Conservation (phyloP, 495 filamentous ascomycete genomes). For the Neurospora sp. region DNA sequence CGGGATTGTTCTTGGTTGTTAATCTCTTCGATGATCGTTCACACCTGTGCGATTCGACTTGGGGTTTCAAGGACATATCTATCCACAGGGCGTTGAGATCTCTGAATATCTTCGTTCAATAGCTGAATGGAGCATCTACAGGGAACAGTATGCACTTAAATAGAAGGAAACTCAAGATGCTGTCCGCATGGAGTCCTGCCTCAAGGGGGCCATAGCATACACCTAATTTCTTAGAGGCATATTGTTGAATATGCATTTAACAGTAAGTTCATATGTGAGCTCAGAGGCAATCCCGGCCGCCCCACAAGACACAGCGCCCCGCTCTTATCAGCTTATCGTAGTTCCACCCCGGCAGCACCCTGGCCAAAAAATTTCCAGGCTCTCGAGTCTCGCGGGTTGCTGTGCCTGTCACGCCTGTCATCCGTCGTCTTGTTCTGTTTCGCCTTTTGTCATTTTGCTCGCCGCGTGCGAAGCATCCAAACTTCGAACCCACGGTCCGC, state of each 20-base stretch:
- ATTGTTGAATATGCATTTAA: neutral
- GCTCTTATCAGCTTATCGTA: conserved; percentile 26
- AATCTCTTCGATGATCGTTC: neutral
- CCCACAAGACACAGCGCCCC: neutral
- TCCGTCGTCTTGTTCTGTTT: neutral
- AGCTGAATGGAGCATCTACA: neutral
- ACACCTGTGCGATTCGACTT: neutral
- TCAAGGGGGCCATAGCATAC: neutral
- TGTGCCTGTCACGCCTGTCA: neutral
- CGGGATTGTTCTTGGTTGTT: neutral
- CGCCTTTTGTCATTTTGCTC: neutral
- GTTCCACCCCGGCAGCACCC: conserved; percentile 8
- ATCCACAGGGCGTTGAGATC: neutral
- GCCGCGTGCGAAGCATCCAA: neutral
- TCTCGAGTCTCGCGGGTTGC: neutral
- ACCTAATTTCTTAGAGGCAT: neutral
- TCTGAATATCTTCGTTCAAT: neutral
- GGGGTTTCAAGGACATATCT: neutral
- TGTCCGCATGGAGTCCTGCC: neutral
- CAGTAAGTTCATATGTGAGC: neutral
- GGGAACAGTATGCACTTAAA: neutral
- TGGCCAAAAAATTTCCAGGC: conserved; percentile 20
- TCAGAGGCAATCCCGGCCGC: neutral
- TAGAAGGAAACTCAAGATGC: neutral
- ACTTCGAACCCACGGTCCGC: neutral